A percentile compares a stretch with the other conserved stretches of the same genome.
phyloP scores from a whole-genome alignment of 495 filamentous ascomycete species.

The Aspergillus funiculosus region DNA sequence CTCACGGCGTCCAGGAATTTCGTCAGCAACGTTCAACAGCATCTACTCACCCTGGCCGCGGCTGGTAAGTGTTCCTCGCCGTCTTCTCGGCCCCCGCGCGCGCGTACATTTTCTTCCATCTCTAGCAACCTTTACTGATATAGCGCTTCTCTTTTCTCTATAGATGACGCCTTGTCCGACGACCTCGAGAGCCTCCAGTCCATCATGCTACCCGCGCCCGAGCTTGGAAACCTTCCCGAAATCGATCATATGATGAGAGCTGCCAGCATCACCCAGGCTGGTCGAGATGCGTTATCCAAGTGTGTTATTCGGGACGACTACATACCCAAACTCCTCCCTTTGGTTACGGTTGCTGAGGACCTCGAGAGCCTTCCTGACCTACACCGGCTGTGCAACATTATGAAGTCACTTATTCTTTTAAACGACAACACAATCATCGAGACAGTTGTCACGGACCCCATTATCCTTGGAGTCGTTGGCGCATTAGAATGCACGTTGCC shows the following conservation, averaged over 20 bases:
- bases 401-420: constrained; percentile 90
- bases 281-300: constrained; percentile 85
- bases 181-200: constrained; percentile 69
- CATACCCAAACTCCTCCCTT: constrained; percentile 76
- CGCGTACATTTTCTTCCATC: constrained; percentile 13
- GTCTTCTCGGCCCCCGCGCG: neutral
- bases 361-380: constrained; percentile 79
- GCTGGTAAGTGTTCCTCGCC: constrained; percentile 36
- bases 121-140: neutral
- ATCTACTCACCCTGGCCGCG: constrained; percentile 47
- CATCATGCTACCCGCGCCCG: constrained; percentile 68
- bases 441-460: constrained; percentile 80
- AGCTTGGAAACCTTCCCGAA: constrained; percentile 73
- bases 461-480: constrained; percentile 88
- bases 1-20: constrained; percentile 68
- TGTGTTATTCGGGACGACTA: constrained; percentile 80
- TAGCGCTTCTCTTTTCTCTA: neutral
- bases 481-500: constrained; percentile 72
- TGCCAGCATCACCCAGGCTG: constrained; percentile 64
- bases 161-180: constrained; percentile 88
- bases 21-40: constrained; percentile 75
- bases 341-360: constrained; percentile 84
- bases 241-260: constrained; percentile 75
- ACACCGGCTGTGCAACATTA: constrained; percentile 91
- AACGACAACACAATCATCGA: constrained; percentile 95